phyloP scores from a whole-genome alignment of 2,329 filamentous ascomycete species.

The Thermoascus crustaceus region DNA sequence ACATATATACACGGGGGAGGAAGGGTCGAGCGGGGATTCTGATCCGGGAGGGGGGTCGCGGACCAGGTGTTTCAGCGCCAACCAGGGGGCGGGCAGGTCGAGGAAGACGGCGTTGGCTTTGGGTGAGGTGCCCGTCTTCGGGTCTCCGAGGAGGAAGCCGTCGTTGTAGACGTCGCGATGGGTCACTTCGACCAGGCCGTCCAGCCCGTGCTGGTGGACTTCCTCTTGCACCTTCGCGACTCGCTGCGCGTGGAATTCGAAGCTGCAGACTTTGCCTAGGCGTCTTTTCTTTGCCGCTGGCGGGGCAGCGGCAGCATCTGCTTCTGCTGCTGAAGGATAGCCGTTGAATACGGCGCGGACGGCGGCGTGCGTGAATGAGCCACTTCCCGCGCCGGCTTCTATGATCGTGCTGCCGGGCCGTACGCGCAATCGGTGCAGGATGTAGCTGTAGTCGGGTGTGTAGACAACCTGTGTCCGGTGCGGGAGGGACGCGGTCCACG shows the following conservation, averaged over 20 bases:
- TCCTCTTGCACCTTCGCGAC: slow-evolving; percentile 35
- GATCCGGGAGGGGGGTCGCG: slow-evolving; percentile 26
- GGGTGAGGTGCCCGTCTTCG: slow-evolving; percentile 30
- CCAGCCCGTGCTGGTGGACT: slow-evolving; percentile 36
- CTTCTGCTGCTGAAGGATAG: slow-evolving; percentile 24
- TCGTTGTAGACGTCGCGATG: slow-evolving; percentile 44
- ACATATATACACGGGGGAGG: slow-evolving; percentile 69
- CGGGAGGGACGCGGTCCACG: slow-evolving; percentile 44
- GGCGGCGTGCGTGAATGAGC: slow-evolving; percentile 45
- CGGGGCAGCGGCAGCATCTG: no score
- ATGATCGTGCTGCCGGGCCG: slow-evolving; percentile 40
- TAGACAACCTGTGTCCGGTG: slow-evolving; percentile 48
- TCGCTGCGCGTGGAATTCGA: slow-evolving; percentile 42
- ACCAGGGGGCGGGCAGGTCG: slow-evolving; percentile 45
- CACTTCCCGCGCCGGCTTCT: slow-evolving; percentile 45
- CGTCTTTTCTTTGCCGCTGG: slow-evolving; percentile 18
- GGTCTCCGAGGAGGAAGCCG: slow-evolving; percentile 35
- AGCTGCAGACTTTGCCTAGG: slow-evolving; percentile 42
- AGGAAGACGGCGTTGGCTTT: slow-evolving; percentile 42
- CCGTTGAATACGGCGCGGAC: slow-evolving; percentile 43
- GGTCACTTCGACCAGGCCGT: slow-evolving; percentile 36
- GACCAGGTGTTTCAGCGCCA: slow-evolving; percentile 40
- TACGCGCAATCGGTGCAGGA: slow-evolving; percentile 41
- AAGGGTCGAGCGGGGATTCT: slow-evolving; percentile 57
- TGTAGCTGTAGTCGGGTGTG: slow-evolving; percentile 46